Percentiles rank a stretch among this genome's conserved stretches.
phyloP scores from a whole-genome alignment of 306 rosid species.

The Biancaea sappan region DNA sequence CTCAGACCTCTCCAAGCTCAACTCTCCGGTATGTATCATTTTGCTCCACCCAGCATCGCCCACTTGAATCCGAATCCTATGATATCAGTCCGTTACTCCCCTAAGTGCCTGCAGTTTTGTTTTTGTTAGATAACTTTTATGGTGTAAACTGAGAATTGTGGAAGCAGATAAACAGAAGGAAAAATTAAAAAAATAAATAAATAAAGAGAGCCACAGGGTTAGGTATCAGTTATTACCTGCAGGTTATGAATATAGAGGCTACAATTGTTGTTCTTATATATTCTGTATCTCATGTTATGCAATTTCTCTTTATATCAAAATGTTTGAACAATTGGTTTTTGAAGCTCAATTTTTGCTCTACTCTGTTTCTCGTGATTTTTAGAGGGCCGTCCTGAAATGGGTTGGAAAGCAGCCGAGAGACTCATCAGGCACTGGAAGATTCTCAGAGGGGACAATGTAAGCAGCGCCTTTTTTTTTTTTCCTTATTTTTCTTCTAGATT shows the following conservation, averaged over 20 bases:
- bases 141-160: neutral
- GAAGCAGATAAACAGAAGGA: neutral
- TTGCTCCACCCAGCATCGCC: neutral
- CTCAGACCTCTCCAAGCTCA: neutral
- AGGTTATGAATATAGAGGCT: neutral
- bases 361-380: constrained; percentile 7
- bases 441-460: constrained; percentile 84
- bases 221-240: neutral
- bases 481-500: neutral
- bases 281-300: neutral
- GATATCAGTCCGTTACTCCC: neutral
- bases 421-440: constrained; percentile 87
- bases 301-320: neutral
- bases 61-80: neutral
- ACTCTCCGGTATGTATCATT: neutral
- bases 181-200: no score
- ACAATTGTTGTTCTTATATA: neutral
- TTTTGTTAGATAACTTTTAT: neutral
- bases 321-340: neutral
- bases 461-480: neutral
- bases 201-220: neutral
- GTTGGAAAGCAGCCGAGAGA: constrained; percentile 96
- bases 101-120: neutral
- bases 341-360: neutral
- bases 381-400: constrained; percentile 49